Evolutionary conservation across 306 rosid genomes (phyloP), one percentile per base, ranked within the genome.

Genomic region (Vachellia collinsii): DNA sequence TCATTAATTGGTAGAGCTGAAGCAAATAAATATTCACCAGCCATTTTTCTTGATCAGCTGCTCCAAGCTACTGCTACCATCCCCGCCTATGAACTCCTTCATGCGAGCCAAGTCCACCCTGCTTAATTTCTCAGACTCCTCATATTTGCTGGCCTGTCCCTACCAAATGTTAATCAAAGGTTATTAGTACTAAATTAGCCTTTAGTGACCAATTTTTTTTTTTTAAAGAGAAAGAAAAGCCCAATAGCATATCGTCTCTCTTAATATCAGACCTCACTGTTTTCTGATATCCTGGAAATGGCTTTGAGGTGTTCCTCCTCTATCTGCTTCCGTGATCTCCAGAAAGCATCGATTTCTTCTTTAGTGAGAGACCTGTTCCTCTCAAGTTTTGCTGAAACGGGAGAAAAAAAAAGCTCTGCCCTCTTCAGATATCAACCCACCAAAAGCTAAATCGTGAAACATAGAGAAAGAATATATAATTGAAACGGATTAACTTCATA

Each of bases 291-390:
- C 48, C 34, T 64, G 10, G 89, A 76, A 82, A 89, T 84, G 47
- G 85, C 86, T 82, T 23, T 80, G 6, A 79, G 86, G 77, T 89
- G 97, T 85, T 92, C 88, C 62, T 88, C 92, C 65, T 83, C 89
- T 25, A 70, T 80, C 50, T 85, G 77, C 79, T 88, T 87, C 82
- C 79, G 85, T 43, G 89, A 76, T 83, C 19, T 87, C 94, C 94
- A 90, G 84, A 66, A 90, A 25, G 94, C 83, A 6, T 85, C 83
- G 29, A 90, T 88, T 53, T 90, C 94, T 7, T 75, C 92, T 39
- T 86, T 89, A n/a, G 96, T 91, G 7, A 87, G 86, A 4, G 97
- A 93, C 0, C 82, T 77, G 41, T 88, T 92, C 82, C 90, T 88
- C 75, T 84, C 53, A n/a, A 76, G 63, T 29, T 53, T 77, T 4